A percentile compares a stretch with the other conserved stretches of the same genome.
These are phyloP conservation scores for Aureobasidium subglaciale DNA, from an alignment of 2,329 filamentous ascomycete species.

Conservation along the genomic window DNA sequence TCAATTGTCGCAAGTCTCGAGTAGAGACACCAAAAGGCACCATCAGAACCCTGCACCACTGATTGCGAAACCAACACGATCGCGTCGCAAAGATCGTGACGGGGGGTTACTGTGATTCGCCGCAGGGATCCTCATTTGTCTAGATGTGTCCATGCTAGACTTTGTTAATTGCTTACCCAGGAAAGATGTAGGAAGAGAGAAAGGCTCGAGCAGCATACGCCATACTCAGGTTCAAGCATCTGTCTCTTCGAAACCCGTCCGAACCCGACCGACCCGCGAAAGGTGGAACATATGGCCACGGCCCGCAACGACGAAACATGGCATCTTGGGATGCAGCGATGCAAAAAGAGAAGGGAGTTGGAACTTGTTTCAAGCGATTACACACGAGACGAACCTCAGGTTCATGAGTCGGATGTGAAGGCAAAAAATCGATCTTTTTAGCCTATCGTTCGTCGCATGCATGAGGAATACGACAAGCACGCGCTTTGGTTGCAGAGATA, in stretches of 20 bases:
- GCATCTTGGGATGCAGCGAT: neutral
- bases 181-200: neutral
- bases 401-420: neutral
- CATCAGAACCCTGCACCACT: neutral
- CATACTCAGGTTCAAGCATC: neutral
- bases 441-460: neutral
- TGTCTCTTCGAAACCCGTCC: neutral
- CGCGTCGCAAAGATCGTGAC: neutral
- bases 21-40: neutral
- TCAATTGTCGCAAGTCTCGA: neutral
- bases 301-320: constrained; percentile 3
- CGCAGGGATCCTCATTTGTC: neutral
- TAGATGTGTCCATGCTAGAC: too few species aligned
- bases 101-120: neutral
- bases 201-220: neutral
- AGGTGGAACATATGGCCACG: neutral
- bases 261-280: neutral
- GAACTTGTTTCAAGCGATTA: neutral
- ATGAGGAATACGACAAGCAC: neutral
- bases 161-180: too few species aligned
- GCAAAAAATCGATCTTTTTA: neutral
- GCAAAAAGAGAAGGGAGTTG: neutral
- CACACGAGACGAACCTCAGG: constrained; percentile 5
- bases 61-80: neutral
- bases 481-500: neutral